These are phyloP conservation scores for Linnemannia elongata DNA, from an alignment of 192 early-diverging fungal species.

Conservation along the genomic window DNA sequence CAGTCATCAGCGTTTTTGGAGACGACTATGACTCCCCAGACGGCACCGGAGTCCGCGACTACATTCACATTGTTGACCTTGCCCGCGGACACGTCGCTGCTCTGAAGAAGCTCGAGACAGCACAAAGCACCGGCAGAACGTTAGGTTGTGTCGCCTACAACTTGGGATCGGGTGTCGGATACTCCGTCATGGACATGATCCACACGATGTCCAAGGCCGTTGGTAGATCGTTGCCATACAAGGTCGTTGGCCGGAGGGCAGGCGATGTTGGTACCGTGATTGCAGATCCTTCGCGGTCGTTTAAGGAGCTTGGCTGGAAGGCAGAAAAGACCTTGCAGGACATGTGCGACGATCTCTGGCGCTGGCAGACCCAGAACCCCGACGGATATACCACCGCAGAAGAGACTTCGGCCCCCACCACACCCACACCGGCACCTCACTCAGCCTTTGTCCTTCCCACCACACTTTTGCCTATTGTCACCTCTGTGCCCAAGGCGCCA, in stretches of 20 bases:
- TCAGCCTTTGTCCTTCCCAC: slow-evolving; percentile 27
- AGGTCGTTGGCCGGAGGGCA: slow-evolving; percentile 73
- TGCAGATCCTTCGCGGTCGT: slow-evolving; percentile 72
- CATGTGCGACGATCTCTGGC: slow-evolving; percentile 71
- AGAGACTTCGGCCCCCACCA: slow-evolving; percentile 29
- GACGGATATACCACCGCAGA: slow-evolving; percentile 56
- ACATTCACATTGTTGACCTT: slow-evolving; percentile 94
- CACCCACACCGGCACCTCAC: slow-evolving; percentile 29
- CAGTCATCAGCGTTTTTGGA: slow-evolving; percentile 90
- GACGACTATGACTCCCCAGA: slow-evolving; percentile 92
- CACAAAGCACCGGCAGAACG: slow-evolving; percentile 18
- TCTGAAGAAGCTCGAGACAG: slow-evolving; percentile 75
- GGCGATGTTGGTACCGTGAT: slow-evolving; percentile 92
- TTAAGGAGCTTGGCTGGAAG: slow-evolving; percentile 52
- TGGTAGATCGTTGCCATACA: slow-evolving; percentile 83
- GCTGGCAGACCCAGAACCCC: slow-evolving; percentile 69
- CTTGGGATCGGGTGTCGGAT: slow-evolving; percentile 91
- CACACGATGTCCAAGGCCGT: slow-evolving; percentile 82
- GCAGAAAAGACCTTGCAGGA: slow-evolving; percentile 58
- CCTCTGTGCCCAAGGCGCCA: slow-evolving; percentile 20
- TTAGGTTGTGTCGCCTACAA: slow-evolving; percentile 85
- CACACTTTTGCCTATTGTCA: slow-evolving; percentile 38
- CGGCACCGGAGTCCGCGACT: slow-evolving; percentile 92
- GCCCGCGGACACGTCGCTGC: slow-evolving; percentile 90
- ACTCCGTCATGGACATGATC: slow-evolving; percentile 89